Conservation (phyloP, 345 rosid species). For the Excoecaria agallocha region DNA sequence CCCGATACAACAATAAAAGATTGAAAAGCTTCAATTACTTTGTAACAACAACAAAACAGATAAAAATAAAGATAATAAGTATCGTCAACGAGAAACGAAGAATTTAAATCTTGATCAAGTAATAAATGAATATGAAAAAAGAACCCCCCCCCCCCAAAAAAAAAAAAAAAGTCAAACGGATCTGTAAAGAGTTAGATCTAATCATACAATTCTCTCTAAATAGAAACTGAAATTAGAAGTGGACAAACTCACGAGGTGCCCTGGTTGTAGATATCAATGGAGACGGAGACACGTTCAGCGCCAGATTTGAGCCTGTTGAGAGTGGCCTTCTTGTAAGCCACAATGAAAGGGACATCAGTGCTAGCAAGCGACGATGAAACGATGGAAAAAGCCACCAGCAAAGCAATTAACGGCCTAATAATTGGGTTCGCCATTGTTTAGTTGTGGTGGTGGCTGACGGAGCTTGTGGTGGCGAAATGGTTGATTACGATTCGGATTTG, state of each 20-base stretch:
- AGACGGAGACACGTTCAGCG: constrained; percentile 76
- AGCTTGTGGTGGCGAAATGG: background rate
- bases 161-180: background rate
- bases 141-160: no score
- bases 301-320: constrained; percentile 80
- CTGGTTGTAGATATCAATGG: constrained; percentile 85
- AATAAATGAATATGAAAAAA: background rate
- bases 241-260: constrained; percentile 68
- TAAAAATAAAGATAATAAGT: background rate
- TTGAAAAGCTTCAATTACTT: background rate
- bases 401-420: constrained; percentile 33
- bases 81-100: background rate
- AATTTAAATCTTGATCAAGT: background rate
- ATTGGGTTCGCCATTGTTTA: constrained; percentile 33
- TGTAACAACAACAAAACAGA: background rate
- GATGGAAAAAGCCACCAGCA: constrained; percentile 39
- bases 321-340: constrained; percentile 90
- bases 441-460: background rate
- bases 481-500: constrained; percentile 4
- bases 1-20: no score
- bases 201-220: background rate
- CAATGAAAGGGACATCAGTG: constrained; percentile 80
- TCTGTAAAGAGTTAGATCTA: constrained; percentile 5
- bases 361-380: constrained; percentile 50
- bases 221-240: background rate